Evolutionary conservation across 2,329 filamentous ascomycete genomes (phyloP), one percentile per base, ranked within the genome.

Genomic region (Fusarium palustre): DNA sequence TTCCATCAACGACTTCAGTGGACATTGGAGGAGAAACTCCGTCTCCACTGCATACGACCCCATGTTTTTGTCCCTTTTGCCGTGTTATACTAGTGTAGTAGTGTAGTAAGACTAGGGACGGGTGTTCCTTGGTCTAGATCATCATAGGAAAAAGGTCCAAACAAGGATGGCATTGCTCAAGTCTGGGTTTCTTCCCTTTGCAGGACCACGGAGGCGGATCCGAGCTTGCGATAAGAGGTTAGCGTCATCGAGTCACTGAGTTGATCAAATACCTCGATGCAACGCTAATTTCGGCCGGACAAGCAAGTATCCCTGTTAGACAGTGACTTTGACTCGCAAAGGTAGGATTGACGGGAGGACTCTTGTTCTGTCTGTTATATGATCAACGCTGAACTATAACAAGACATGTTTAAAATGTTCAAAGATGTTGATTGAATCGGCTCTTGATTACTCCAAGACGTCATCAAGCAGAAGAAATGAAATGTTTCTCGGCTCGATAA

Each of bases 131-230:
- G 34, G 52, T 56, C 59, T 55, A 63, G 59, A 56, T 63, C 48
- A 42, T 47, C 41, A 57, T 18, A 47, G 34, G 18, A 30, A 62
- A 62, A 36, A 48, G 62, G 25, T 12, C 41, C 30, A 38, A 63
- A 28, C 59, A 55, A 31, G 58, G 58, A 28, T 61, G 22, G 9
- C 7, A 9, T 38, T 20, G 18, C n/a, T 31, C 43, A 31, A 7
- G 12, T 49, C 33, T 22, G 22, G 31, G 28, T 33, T 3, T 63
- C 8, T 63, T 63, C 58, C 59, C n/a, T 63, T 63, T 47, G 36
- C 15, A 55, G 58, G 36, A 48, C 48, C 48, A 63, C 59, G 59
- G 59, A 63, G 59, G 25, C 58, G 59, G 57, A 63, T 22, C 58
- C 59, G 59, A 55, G 30, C 36, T 43, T 42, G 38, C 36, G 4